These are phyloP conservation scores for Artemisia argyi DNA, from an alignment of 129 eudicot genomes.

Conservation along the genomic window DNA sequence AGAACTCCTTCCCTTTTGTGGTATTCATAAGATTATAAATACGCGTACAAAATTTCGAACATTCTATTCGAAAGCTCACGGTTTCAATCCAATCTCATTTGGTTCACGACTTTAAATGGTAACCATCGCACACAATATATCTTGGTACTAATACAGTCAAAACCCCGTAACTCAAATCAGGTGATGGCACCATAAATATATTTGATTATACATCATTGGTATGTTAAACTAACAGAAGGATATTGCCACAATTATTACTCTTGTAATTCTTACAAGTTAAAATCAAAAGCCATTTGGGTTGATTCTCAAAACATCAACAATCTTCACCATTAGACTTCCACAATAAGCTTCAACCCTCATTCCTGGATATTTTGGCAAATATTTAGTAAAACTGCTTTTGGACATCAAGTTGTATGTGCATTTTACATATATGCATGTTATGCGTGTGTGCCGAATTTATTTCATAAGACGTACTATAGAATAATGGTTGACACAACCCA, in stretches of 20 bases:
- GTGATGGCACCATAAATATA: slow-evolving; percentile 15
- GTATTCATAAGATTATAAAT: no score
- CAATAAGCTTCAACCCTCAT: neutral
- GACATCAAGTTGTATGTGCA: neutral
- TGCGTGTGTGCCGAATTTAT: neutral
- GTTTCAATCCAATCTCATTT: neutral
- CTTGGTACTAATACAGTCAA: slow-evolving; percentile 9
- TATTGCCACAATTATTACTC: slow-evolving; percentile 27
- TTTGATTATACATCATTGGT: slow-evolving; percentile 29
- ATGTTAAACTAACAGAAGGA: slow-evolving; percentile 26
- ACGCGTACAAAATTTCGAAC: no score
- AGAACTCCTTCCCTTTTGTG: no score
- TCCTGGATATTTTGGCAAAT: slow-evolving; percentile 17
- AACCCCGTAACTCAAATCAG: slow-evolving; percentile 5
- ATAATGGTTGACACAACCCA: neutral
- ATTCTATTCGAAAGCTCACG: neutral
- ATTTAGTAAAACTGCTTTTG: neutral
- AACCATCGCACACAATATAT: slow-evolving; percentile 3
- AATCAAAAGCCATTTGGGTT: slow-evolving; percentile 20
- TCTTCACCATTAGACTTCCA: no score
- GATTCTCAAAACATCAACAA: slow-evolving; percentile 24
- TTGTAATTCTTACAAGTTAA: slow-evolving; percentile 32
- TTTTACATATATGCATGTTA: neutral
- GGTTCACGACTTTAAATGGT: neutral
- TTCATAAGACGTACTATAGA: neutral